Evolutionary conservation across 768 basidiomycete genomes (phyloP).

Genomic region (Tulasnella sp.): DNA sequence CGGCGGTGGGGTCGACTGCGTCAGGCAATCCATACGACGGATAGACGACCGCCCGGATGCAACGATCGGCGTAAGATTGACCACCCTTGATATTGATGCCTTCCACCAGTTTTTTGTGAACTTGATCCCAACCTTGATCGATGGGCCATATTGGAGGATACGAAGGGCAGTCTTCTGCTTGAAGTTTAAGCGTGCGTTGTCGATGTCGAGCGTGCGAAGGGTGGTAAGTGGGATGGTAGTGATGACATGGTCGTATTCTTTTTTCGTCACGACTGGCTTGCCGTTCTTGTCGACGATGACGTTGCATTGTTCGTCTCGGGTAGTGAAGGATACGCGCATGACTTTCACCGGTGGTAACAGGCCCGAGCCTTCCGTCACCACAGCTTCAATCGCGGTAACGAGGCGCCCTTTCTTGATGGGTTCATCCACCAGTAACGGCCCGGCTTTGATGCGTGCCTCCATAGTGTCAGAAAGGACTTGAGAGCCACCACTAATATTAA

Average conservation of each 20-base stretch:
- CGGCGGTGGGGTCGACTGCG: constrained; percentile 21
- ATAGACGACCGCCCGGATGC: constrained; percentile 35
- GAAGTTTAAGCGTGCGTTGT: constrained; percentile 19
- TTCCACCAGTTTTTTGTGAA: constrained; percentile 33
- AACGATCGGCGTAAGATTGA: constrained; percentile 35
- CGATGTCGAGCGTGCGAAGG: constrained; percentile 26
- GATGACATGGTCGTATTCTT: constrained; percentile 23
- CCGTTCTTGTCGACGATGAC: not conserved
- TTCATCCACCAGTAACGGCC: no score
- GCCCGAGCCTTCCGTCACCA: no score
- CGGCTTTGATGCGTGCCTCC: not conserved
- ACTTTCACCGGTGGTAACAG: no score
- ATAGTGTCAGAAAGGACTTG: not conserved
- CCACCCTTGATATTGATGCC: constrained; percentile 33
- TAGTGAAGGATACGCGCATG: no score
- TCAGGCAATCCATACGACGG: constrained; percentile 29
- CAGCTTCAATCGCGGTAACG: no score
- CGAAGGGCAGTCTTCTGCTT: constrained; percentile 30
- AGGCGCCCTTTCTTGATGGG: no score
- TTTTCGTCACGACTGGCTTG: no score
- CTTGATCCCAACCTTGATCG: constrained; percentile 31
- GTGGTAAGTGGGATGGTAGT: constrained; percentile 28
- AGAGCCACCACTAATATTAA: not conserved
- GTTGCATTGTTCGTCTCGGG: no score
- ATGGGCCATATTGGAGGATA: constrained; percentile 27